Evolutionary conservation across 352 stramenopile species (phyloP).

Genomic region (Pythium utonaiense): DNA sequence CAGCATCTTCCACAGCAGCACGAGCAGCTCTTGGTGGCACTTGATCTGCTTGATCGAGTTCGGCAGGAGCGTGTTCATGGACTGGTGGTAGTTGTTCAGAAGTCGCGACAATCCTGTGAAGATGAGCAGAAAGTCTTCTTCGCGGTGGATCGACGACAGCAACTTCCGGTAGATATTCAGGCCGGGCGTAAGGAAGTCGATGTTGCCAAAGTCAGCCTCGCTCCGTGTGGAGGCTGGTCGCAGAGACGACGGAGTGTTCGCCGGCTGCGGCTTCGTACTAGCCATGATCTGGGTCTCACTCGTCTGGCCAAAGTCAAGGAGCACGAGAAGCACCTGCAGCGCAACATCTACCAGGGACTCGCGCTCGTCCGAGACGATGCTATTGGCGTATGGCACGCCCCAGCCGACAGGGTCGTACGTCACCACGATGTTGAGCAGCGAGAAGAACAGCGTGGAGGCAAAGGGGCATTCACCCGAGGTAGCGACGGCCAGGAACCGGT

Average conservation of each 20-base stretch:
- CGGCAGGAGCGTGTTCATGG: constrained; percentile 92
- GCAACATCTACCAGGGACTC: constrained; percentile 90
- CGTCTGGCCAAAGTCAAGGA: constrained; percentile 93
- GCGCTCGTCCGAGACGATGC: constrained; percentile 87
- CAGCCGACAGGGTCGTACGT: constrained; percentile 91
- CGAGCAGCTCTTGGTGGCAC: constrained; percentile 96
- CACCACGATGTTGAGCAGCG: constrained; percentile 94
- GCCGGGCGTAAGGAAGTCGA: constrained; percentile 9
- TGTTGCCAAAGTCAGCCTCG: constrained; percentile 29
- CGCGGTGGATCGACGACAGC: constrained; percentile 60
- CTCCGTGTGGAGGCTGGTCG: constrained; percentile 34
- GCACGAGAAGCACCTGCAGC: constrained; percentile 91
- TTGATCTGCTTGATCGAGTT: constrained; percentile 93
- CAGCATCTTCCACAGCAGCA: constrained; percentile 98
- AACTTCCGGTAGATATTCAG: constrained; percentile 70
- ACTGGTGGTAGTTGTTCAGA: constrained; percentile 96
- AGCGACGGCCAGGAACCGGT: constrained; percentile 90
- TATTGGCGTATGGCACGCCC: constrained; percentile 86
- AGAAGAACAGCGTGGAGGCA: constrained; percentile 94
- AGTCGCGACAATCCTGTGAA: constrained; percentile 93
- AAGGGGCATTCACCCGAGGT: constrained; percentile 90
- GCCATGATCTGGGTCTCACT: constrained; percentile 36
- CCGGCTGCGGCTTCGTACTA: constrained; percentile 49
- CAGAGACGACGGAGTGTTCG: constrained; percentile 30
- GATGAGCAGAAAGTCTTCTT: constrained; percentile 91